Evolutionary conservation across 2,329 filamentous ascomycete genomes (phyloP).

Genomic region (Microdochium trichocladiopsis): DNA sequence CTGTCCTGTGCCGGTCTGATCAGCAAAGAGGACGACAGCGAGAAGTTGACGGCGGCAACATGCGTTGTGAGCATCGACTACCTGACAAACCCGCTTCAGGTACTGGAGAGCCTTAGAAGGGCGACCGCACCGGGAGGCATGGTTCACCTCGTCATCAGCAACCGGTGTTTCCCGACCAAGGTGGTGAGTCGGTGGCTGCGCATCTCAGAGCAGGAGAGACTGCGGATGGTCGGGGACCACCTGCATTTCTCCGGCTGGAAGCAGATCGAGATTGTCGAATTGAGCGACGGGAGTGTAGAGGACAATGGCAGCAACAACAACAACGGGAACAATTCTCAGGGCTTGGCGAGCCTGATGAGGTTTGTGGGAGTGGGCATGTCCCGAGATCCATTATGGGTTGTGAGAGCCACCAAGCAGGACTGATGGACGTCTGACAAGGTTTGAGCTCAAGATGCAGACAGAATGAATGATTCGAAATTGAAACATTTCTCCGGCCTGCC

Average conservation of each 20-base stretch:
- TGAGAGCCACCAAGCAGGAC: neutral
- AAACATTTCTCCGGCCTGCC: no score
- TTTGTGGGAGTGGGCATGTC: neutral
- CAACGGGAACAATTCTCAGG: neutral
- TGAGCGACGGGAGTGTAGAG: constrained; percentile 1
- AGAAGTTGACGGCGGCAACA: constrained; percentile 2
- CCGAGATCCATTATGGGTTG: neutral
- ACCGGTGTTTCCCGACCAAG: constrained; percentile 5
- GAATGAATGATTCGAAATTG: no score
- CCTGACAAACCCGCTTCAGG: constrained; percentile 1
- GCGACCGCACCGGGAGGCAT: neutral
- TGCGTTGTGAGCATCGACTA: constrained; percentile 5
- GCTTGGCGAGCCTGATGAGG: neutral
- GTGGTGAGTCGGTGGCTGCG: constrained; percentile 1
- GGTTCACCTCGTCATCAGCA: constrained; percentile 3
- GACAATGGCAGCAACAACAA: neutral
- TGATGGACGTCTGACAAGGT: neutral
- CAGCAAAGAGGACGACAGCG: neutral
- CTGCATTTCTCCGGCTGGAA: constrained; percentile 4
- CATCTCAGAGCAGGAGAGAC: constrained; percentile 3
- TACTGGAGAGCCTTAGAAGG: constrained; percentile 1
- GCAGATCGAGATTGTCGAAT: constrained; percentile 4
- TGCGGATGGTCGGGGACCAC: constrained; percentile 4
- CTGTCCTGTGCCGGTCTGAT: neutral
- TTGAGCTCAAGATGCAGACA: no score